Percentiles rank a stretch among this genome's conserved stretches.
phyloP scores from a whole-genome alignment of 2,329 filamentous ascomycete genomes.

The Colletotrichum truncatum region DNA sequence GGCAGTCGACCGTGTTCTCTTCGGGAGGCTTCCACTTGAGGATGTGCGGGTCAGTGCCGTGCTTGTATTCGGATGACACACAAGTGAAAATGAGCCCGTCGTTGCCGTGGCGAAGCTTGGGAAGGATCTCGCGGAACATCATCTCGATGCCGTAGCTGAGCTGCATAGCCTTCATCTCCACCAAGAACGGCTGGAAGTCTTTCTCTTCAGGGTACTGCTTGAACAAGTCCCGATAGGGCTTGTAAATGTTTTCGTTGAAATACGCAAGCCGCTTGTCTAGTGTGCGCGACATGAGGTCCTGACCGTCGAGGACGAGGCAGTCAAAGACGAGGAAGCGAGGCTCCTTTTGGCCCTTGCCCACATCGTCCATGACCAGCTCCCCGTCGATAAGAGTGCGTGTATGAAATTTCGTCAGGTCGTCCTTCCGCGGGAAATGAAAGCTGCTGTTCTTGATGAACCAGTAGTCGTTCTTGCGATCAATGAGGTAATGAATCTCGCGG shows the following conservation, averaged over 20 bases:
- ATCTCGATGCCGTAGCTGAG: slow-evolving; percentile 87
- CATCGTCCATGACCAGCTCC: slow-evolving; percentile 88
- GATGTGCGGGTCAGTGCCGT: slow-evolving; percentile 92
- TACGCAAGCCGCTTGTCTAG: slow-evolving; percentile 91
- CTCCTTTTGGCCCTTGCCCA: slow-evolving; percentile 72
- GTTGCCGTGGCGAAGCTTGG: slow-evolving; percentile 88
- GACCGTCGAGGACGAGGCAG: slow-evolving; percentile 82
- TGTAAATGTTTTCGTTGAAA: slow-evolving; percentile 80
- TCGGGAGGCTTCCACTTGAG: slow-evolving; percentile 97
- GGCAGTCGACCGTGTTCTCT: slow-evolving; percentile 96
- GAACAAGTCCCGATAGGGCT: slow-evolving; percentile 73
- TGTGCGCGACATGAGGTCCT: slow-evolving; percentile 79
- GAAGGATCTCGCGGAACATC: slow-evolving; percentile 91
- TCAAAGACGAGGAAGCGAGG: slow-evolving; percentile 94
- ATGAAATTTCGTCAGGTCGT: slow-evolving; percentile 75
- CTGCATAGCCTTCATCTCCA: slow-evolving; percentile 91
- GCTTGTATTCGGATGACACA: slow-evolving; percentile 83
- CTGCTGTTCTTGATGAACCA: slow-evolving; percentile 77
- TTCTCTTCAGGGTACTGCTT: slow-evolving; percentile 75
- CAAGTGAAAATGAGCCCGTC: slow-evolving; percentile 99
- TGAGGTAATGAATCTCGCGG: slow-evolving; percentile 84
- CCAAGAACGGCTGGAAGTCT: slow-evolving; percentile 77
- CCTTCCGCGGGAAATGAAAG: slow-evolving; percentile 82
- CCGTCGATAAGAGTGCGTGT: slow-evolving; percentile 87
- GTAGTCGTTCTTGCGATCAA: slow-evolving; percentile 98